Base-by-base conservation (phyloP, 257 asterid species). In the Solanum clarkiae region DNA sequence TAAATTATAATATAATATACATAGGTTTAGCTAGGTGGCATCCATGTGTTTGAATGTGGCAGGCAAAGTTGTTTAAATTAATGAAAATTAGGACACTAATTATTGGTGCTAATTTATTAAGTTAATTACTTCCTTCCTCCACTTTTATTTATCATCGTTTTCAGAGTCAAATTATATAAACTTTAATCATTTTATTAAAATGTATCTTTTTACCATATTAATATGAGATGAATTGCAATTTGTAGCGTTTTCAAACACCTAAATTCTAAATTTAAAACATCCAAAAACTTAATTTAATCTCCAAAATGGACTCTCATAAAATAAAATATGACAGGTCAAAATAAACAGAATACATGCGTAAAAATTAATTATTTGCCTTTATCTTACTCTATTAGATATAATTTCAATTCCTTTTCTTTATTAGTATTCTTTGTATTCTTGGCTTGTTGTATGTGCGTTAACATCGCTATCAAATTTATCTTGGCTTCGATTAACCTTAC, bases 1-100 rank as follows among this genome's bases (percentile, higher is more conserved):
- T 15, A 51, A 51, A 18, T 8, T 70, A 40, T 69, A 36, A 24
- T 16, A 36, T 45, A 72, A 47, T 26, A 13, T 74, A 3, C 49
- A 14, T 77, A 77, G 82, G 82, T 79, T 79, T 79, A 65, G 72
- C 72, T 65, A 53, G 65, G 45, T 79, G 65, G 49, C 47, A 79
- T 79, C 17, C 65, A 79, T 53, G 65, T 79, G 65, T 79, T 57
- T 5, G 45, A 54, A 79, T 79, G 62, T 79, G 82, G 49, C 82
- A 79, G 82, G 82, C 63, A 79, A 53, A 16, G 47, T 53, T 79
- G 26, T 9, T 10, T 53, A 53, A 53, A 26, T 53, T 79, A 79
- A 79, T 79, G 49, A 53, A 53, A 53, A 79, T 5, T 16, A 7
- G 24, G 82, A 53, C 65, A 79, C 65, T 79, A 79, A 53, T 79